A percentile compares a stretch with the other conserved stretches of the same genome.
Conservation (phyloP, 2,329 filamentous ascomycete genomes). For the Pseudodiploospora longispora region DNA sequence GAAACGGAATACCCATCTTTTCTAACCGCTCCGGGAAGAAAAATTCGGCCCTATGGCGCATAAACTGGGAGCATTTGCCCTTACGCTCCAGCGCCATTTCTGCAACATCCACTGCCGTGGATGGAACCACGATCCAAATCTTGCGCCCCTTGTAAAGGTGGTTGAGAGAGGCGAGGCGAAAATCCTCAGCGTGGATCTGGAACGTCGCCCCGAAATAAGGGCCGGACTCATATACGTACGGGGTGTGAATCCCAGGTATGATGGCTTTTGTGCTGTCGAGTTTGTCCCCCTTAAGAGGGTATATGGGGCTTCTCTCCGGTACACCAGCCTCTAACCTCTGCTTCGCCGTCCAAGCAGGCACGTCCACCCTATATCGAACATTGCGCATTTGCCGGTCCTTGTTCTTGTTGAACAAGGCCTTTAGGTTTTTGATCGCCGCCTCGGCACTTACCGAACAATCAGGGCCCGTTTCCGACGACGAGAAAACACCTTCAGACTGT, state of each 20-base stretch:
- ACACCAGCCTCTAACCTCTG: slow-evolving; percentile 28
- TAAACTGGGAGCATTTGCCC: slow-evolving; percentile 29
- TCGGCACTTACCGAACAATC: slow-evolving; percentile 18
- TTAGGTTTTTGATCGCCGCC: slow-evolving; percentile 23
- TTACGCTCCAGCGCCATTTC: slow-evolving; percentile 26
- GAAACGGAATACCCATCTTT: slow-evolving; percentile 29
- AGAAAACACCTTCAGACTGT: slow-evolving; percentile 24
- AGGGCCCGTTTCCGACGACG: slow-evolving; percentile 15
- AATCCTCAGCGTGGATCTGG: slow-evolving; percentile 33
- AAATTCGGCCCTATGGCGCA: slow-evolving; percentile 33
- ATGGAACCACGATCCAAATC: slow-evolving; percentile 31
- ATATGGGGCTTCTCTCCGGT: slow-evolving; percentile 27
- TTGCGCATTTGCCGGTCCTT: slow-evolving; percentile 27
- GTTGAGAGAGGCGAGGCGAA: slow-evolving; percentile 29
- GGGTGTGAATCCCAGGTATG: slow-evolving; percentile 32
- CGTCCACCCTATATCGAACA: slow-evolving; percentile 30
- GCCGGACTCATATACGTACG: slow-evolving; percentile 32
- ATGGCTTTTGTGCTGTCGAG: slow-evolving; percentile 28
- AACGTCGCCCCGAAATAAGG: slow-evolving; percentile 31
- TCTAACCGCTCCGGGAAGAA: slow-evolving; percentile 32
- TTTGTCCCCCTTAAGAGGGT: slow-evolving; percentile 29
- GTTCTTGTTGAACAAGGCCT: slow-evolving; percentile 27
- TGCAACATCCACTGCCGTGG: slow-evolving; percentile 26
- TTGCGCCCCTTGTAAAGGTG: slow-evolving; percentile 32
- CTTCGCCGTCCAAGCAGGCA: slow-evolving; percentile 28